Evolutionary conservation across 495 filamentous ascomycete species (phyloP).

Genomic region (Darksidea phi): DNA sequence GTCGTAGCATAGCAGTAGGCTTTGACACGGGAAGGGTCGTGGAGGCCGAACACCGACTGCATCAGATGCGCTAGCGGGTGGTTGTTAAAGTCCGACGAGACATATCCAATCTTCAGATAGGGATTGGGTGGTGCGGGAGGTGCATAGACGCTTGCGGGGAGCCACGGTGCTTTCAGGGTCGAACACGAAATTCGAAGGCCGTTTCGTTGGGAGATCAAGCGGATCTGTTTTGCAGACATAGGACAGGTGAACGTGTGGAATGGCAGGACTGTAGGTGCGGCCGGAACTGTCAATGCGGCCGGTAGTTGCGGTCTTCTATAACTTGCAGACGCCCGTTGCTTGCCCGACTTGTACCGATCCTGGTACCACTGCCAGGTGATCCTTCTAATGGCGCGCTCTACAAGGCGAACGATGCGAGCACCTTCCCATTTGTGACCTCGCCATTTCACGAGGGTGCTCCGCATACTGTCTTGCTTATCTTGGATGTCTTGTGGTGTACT

Average conservation of each 20-base stretch:
- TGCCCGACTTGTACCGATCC: constrained; percentile 68
- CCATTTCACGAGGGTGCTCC: constrained; percentile 63
- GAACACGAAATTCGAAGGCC: constrained; percentile 89
- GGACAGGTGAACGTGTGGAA: constrained; percentile 99
- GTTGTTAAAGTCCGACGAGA: constrained; percentile 99
- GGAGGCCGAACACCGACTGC: constrained; percentile 97
- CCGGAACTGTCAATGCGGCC: constrained; percentile 70
- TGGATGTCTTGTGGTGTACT: constrained; percentile 41
- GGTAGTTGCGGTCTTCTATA: constrained; percentile 80
- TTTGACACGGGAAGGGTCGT: constrained; percentile 68
- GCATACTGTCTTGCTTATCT: constrained; percentile 47
- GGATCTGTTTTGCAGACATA: constrained; percentile 87
- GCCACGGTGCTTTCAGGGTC: constrained; percentile 81
- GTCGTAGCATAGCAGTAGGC: constrained; percentile 98
- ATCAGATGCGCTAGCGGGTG: constrained; percentile 95
- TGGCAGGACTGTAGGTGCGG: constrained; percentile 92
- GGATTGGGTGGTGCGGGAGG: constrained; percentile 82
- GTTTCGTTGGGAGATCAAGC: constrained; percentile 93
- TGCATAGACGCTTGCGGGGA: constrained; percentile 74
- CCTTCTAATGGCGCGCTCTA: constrained; percentile 78
- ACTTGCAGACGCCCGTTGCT: constrained; percentile 54
- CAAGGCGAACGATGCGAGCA: constrained; percentile 75
- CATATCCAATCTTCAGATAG: constrained; percentile 85
- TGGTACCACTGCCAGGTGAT: constrained; percentile 86
- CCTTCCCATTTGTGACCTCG: constrained; percentile 81